Evolutionary conservation across 768 basidiomycete genomes (phyloP), one percentile per base, ranked within the genome.

Genomic region (Russula earlei): DNA sequence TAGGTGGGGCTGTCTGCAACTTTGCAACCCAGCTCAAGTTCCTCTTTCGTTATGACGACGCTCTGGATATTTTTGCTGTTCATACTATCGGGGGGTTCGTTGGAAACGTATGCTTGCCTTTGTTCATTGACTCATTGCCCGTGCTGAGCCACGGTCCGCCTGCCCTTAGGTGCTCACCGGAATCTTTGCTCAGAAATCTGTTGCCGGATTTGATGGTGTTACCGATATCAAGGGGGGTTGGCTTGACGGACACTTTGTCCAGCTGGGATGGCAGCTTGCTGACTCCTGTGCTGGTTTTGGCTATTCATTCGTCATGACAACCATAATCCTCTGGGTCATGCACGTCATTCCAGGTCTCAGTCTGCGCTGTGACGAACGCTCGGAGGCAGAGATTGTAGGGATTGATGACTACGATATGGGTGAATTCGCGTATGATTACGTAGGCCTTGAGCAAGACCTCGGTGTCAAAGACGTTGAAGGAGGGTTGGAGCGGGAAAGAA

Each of bases 21-120:
- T 91, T 91, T 68, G 89, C 91, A n/a, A 97, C 95, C 4, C 85
- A 95, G 64, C 78, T 98, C 67, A 98, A 97, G 73, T 91, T 87
- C 68, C 47, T 87, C 27, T 73, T 83, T 61, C 74, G 76, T 29
- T 89, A 83, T 62, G 89, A 91, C 58, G 89, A 91, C 66, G 78
- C 85, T 14, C 79, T 91, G 17, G 89, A 91, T 77, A 92, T 97
- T 66, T 96, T 95, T 65, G 91, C 94, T 5, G 84, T 84, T 15
- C 88, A 91, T 64, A 80, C 75, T 31, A 67, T 92, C 44, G 91
- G 91, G 55, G 89, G 90, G 33, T 66, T 91, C 34, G 78, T 87
- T 46, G 89, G 87, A 15, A 91, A 91, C 68, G 65, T 70, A 53
- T 14, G 67, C 59, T 37, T 8, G 11, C 48, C 29, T 19, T 29